Evolutionary conservation across 1,139 yeast species (phyloP).

Genomic region (Arxiozyma telluris): DNA sequence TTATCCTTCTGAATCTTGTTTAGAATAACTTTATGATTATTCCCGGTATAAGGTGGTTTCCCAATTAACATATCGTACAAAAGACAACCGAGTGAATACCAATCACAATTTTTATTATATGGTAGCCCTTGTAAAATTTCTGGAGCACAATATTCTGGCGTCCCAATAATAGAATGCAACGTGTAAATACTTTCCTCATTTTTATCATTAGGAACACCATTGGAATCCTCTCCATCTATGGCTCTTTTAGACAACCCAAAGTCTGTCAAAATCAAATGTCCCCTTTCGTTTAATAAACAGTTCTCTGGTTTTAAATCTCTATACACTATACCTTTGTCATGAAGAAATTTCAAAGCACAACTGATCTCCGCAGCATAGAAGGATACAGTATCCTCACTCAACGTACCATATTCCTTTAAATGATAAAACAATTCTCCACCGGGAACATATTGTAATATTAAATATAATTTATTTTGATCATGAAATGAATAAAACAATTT

Average conservation of each 20-base stretch:
- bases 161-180: slow-evolving; percentile 73
- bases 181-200: slow-evolving; percentile 29
- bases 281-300: slow-evolving; percentile 69
- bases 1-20: slow-evolving; percentile 73
- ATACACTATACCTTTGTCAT: slow-evolving; percentile 75
- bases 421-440: slow-evolving; percentile 93
- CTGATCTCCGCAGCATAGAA: slow-evolving; percentile 34
- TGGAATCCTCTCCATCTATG: slow-evolving; percentile 18
- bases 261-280: slow-evolving; percentile 81
- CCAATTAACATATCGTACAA: slow-evolving; percentile 83
- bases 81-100: slow-evolving; percentile 96
- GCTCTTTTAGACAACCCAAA: slow-evolving; percentile 79
- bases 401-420: slow-evolving; percentile 43
- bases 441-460: slow-evolving; percentile 77
- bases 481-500: slow-evolving; percentile 84
- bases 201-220: not conserved
- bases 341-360: slow-evolving; percentile 72
- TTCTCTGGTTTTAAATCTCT: slow-evolving; percentile 92
- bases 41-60: slow-evolving; percentile 90
- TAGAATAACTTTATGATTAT: slow-evolving; percentile 69
- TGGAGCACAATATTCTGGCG: slow-evolving; percentile 96
- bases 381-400: slow-evolving; percentile 49
- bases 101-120: slow-evolving; percentile 84
- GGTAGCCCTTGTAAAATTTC: slow-evolving; percentile 78
- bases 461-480: slow-evolving; percentile 68